Evolutionary conservation across 2,329 filamentous ascomycete genomes (phyloP).

Genomic region (Cladobotryum protrusum): DNA sequence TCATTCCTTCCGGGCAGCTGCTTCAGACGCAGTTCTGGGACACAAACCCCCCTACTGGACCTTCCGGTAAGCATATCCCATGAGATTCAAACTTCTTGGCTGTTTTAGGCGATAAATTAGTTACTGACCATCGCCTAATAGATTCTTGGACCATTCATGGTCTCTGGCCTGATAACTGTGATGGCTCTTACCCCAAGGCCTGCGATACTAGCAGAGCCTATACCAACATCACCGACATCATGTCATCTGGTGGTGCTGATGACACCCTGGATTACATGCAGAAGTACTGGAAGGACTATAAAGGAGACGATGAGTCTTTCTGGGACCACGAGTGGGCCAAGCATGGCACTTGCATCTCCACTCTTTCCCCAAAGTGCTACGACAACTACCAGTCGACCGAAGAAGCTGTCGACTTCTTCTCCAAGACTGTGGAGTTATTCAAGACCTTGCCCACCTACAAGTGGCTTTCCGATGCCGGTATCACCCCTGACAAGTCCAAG

Average conservation of each 20-base stretch:
- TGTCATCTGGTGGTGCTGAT: constrained; percentile 44
- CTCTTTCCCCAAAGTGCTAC: constrained; percentile 63
- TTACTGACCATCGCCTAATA: background rate
- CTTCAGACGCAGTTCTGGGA: constrained; percentile 77
- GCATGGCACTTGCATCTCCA: constrained; percentile 66
- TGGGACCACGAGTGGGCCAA: constrained; percentile 74
- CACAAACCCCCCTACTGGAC: constrained; percentile 56
- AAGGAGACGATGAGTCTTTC: constrained; percentile 56
- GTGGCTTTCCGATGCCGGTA: constrained; percentile 54
- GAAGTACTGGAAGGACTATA: constrained; percentile 64
- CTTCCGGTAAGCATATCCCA: constrained; percentile 26
- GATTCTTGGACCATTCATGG: constrained; percentile 72
- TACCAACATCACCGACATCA: constrained; percentile 58
- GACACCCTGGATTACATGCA: constrained; percentile 61
- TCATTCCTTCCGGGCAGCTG: constrained; percentile 63
- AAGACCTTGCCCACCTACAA: constrained; percentile 61
- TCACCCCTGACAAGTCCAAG: constrained; percentile 44
- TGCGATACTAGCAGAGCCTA: constrained; percentile 59
- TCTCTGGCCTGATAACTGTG: constrained; percentile 60
- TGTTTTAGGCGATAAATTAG: background rate
- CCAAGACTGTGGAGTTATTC: constrained; percentile 59
- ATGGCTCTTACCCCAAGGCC: constrained; percentile 60
- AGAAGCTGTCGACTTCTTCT: constrained; percentile 65
- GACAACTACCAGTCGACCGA: constrained; percentile 50
- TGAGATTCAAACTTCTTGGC: background rate